Conservation (phyloP, 2,329 filamentous ascomycete genomes). For the Fusarium agapanthi region DNA sequence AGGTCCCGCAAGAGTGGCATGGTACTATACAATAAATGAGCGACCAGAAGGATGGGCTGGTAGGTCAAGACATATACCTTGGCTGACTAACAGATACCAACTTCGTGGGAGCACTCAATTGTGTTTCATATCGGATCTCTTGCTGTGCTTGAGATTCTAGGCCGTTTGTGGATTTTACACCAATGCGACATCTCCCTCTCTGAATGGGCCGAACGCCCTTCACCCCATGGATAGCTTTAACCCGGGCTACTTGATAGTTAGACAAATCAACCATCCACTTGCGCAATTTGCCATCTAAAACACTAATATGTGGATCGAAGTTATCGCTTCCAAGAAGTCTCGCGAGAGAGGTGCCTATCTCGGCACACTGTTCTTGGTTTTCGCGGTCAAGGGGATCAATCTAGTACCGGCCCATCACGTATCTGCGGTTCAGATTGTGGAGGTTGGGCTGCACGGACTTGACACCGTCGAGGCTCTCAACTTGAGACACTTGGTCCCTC, state of each 20-base stretch:
- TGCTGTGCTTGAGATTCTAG: background rate
- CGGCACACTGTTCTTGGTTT: background rate
- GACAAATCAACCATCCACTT: background rate
- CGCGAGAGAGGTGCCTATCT: background rate
- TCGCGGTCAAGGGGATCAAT: background rate
- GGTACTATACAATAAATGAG: background rate
- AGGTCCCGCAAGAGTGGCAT: too few species aligned
- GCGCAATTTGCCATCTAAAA: too few species aligned
- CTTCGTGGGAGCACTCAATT: background rate
- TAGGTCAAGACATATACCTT: background rate
- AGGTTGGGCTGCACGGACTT: background rate
- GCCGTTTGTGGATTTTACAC: fast-evolving
- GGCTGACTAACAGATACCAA: background rate
- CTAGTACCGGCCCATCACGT: too few species aligned
- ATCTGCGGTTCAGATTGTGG: background rate
- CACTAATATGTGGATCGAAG: too few species aligned
- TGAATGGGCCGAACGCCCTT: background rate
- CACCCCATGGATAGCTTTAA: background rate
- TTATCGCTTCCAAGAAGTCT: background rate
- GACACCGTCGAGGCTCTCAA: background rate
- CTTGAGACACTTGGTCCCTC: background rate
- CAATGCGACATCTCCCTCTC: background rate
- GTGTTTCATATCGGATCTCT: background rate
- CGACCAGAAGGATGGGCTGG: background rate
- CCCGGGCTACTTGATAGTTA: background rate